Evolutionary conservation across 2,329 filamentous ascomycete genomes (phyloP), one percentile per base, ranked within the genome.

Genomic region (Phialophora macrospora): DNA sequence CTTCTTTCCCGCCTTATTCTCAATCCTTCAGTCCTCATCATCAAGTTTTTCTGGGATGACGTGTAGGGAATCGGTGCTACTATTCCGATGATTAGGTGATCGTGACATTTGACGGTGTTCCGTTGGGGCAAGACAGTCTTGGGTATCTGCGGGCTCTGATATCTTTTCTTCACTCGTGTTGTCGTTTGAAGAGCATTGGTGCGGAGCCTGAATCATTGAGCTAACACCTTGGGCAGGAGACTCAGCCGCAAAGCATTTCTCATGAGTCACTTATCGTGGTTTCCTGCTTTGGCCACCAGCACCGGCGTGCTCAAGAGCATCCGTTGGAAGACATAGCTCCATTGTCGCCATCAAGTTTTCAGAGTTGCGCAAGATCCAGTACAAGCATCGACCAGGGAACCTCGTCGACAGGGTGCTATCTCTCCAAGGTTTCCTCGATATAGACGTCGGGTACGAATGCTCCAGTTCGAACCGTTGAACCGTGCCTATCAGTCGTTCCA

Each of bases 1-100:
- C 38, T 8, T 44, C 17, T 44, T 44, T 22, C 17, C 48, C 9
- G 20, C 4, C 48, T 12, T 51, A 22, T 51, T 51, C 22, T 12
- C 22, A 51, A 51, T 51, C 48, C 48, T 51, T 22, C 22, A 22
- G 24, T 28, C 48, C 48, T 51, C 22, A 22, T 51, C 22, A 49
- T 51, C 48, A 24, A 22, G 9, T 22, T 26, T 26, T 22, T 26
- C 14, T 17, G 20, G 24, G 20, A 51, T 12, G 2, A 12, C 5
- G 14, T 44, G 6, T 44, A 7, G 7, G 38, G n/a, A 44, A n/a
- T 24, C 38, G 38, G 32, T 34, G 32, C 9, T 1, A 12, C 9
- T 1, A 12, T 12, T 34, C 9, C 11, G 11, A 34, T 34, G 32
- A 34, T 11, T 7, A 44, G 14, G 6, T n/a, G 6, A 6, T 44